Conservation (phyloP, 2,329 filamentous ascomycete genomes). For the Talaromyces marneffei region DNA sequence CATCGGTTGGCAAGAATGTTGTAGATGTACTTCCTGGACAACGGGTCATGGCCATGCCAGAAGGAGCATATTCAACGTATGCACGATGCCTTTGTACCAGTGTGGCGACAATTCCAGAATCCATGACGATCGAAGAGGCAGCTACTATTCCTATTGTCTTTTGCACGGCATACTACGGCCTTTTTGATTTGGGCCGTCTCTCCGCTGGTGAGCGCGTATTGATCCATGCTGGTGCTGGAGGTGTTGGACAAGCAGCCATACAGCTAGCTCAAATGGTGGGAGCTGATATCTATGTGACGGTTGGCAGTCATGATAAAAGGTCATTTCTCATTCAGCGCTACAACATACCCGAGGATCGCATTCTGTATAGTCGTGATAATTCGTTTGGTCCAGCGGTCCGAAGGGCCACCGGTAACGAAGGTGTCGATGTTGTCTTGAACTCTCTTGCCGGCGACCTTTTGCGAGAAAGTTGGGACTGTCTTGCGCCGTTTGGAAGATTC, state of each 20-base stretch:
- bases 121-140: conserved; percentile 23
- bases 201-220: conserved; percentile 19
- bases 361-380: conserved; percentile 14
- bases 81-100: conserved; percentile 22
- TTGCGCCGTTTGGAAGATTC: conserved; percentile 29
- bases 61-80: conserved; percentile 19
- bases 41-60: conserved; percentile 30
- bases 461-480: conserved; percentile 23
- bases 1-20: conserved; percentile 23
- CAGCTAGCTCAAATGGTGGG: conserved; percentile 19
- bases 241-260: conserved; percentile 21
- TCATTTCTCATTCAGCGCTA: conserved; percentile 16
- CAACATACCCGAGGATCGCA: conserved; percentile 12
- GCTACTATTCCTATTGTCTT: conserved; percentile 39
- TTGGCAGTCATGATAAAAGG: conserved; percentile 16
- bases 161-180: conserved; percentile 18
- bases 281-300: conserved; percentile 17
- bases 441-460: conserved; percentile 26
- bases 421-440: conserved; percentile 27
- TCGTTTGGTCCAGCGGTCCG: conserved; percentile 13
- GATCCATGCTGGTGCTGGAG: conserved; percentile 21
- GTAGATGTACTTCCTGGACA: conserved; percentile 35
- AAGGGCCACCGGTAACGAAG: conserved; percentile 18
- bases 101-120: conserved; percentile 16
- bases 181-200: conserved; percentile 18